Conservation (phyloP, 441 rosid species). For the Pelargonium myrrhifolium region DNA sequence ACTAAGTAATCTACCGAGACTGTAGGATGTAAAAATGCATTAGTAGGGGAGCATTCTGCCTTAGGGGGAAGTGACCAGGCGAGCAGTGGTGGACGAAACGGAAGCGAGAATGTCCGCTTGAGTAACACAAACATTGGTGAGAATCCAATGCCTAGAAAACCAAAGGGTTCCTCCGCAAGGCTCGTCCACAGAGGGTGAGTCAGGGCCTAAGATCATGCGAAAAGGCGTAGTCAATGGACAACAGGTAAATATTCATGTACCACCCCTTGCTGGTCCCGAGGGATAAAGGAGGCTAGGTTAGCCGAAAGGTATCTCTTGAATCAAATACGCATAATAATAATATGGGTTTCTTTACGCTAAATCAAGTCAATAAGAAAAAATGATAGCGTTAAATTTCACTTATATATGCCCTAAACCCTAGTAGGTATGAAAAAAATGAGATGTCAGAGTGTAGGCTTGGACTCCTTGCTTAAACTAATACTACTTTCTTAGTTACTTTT, state of each 20-base stretch:
- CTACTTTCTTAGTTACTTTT: too few relatives aligned
- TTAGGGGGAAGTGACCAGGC: neutral
- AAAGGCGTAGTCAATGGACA: neutral
- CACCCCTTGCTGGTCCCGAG: neutral
- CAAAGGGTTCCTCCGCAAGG: constrained; percentile 17
- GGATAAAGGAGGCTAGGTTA: neutral
- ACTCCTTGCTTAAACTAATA: too few relatives aligned
- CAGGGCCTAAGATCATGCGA: constrained; percentile 2
- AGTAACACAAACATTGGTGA: constrained; percentile 14
- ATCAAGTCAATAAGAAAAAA: too few relatives aligned
- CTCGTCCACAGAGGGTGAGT: constrained; percentile 13
- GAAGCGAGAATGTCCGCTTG: constrained; percentile 11
- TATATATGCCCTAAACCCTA: too few relatives aligned
- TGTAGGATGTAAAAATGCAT: constrained; percentile 23
- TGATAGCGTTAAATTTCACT: too few relatives aligned
- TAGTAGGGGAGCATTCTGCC: constrained; percentile 12
- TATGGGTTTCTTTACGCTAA: too few relatives aligned
- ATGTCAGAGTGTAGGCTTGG: too few relatives aligned
- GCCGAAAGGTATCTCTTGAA: neutral
- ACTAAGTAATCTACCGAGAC: constrained; percentile 14
- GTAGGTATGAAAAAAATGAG: too few relatives aligned
- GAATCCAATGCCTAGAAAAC: constrained; percentile 10
- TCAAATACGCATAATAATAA: too few relatives aligned
- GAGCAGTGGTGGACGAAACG: neutral
- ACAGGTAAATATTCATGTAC: neutral